Conservation (phyloP, 768 basidiomycete genomes). For the Amanita exitialis region DNA sequence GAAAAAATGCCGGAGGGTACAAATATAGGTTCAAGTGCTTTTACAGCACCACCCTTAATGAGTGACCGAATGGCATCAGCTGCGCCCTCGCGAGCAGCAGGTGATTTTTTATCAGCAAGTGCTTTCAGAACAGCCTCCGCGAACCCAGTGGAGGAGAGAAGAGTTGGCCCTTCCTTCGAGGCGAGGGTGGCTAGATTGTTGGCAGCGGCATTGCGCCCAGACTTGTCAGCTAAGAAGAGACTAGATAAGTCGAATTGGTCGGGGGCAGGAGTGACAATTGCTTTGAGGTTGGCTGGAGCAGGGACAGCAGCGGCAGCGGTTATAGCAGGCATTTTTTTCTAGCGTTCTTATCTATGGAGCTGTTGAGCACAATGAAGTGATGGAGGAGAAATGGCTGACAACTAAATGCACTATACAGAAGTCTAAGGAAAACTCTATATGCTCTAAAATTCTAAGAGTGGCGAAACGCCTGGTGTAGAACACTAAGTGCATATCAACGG, state of each 20-base stretch:
- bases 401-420: background rate
- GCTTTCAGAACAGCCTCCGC: slow-evolving; percentile 71
- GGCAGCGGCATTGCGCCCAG: slow-evolving; percentile 63
- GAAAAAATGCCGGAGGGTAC: slow-evolving; percentile 79
- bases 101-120: slow-evolving; percentile 91
- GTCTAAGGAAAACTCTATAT: slow-evolving; percentile 1
- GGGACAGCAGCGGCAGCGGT: slow-evolving; percentile 52
- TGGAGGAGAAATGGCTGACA: background rate
- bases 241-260: slow-evolving; percentile 62
- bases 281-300: slow-evolving; percentile 65
- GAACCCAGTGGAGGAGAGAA: slow-evolving; percentile 63
- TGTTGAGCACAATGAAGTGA: slow-evolving; percentile 1
- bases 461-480: slow-evolving; percentile 2
- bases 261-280: slow-evolving; percentile 38
- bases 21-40: slow-evolving; percentile 83
- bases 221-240: slow-evolving; percentile 82
- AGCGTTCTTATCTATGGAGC: slow-evolving; percentile 31
- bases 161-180: slow-evolving; percentile 78
- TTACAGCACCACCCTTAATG: slow-evolving; percentile 59
- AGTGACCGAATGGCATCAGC: slow-evolving; percentile 60
- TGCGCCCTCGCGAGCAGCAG: slow-evolving; percentile 85
- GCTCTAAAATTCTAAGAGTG: slow-evolving; percentile 6
- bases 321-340: slow-evolving; percentile 63
- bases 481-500: background rate
- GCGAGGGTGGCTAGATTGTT: slow-evolving; percentile 59